These are phyloP conservation scores for Sclerotinia borealis DNA, from an alignment of 2,329 filamentous ascomycete species.

Conservation along the genomic window DNA sequence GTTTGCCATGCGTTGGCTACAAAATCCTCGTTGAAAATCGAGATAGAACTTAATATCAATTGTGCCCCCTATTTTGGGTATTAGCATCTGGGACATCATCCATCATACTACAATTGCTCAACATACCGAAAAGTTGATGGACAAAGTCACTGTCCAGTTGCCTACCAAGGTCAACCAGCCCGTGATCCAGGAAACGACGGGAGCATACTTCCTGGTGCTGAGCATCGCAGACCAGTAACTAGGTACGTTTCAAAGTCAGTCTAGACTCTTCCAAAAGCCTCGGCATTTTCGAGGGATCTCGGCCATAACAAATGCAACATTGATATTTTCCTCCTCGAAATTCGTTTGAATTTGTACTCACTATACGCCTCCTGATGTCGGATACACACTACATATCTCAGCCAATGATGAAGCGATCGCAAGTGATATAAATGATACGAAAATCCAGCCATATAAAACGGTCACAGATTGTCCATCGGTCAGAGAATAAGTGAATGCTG, in stretches of 20 bases:
- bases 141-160: constrained; percentile 61
- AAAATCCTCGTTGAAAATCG: constrained; percentile 64
- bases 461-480: constrained; percentile 64
- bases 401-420: constrained; percentile 60
- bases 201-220: constrained; percentile 57
- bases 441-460: constrained; percentile 63
- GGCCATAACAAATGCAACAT: not conserved
- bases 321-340: not conserved
- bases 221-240: constrained; percentile 64
- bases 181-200: constrained; percentile 62
- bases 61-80: constrained; percentile 49
- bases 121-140: constrained; percentile 38
- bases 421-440: constrained; percentile 57
- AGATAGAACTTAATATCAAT: constrained; percentile 59
- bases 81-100: not conserved
- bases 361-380: constrained; percentile 63
- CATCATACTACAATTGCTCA: not conserved
- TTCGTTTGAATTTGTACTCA: not conserved
- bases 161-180: constrained; percentile 68
- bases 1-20: constrained; percentile 64
- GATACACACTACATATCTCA: constrained; percentile 64
- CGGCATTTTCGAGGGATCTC: not conserved
- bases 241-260: not conserved
- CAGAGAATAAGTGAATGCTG: constrained; percentile 62
- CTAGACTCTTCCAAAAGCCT: not conserved